These are phyloP conservation scores for Globisporangium mamillatum DNA, from an alignment of 352 stramenopile genomes.

Conservation along the genomic window DNA sequence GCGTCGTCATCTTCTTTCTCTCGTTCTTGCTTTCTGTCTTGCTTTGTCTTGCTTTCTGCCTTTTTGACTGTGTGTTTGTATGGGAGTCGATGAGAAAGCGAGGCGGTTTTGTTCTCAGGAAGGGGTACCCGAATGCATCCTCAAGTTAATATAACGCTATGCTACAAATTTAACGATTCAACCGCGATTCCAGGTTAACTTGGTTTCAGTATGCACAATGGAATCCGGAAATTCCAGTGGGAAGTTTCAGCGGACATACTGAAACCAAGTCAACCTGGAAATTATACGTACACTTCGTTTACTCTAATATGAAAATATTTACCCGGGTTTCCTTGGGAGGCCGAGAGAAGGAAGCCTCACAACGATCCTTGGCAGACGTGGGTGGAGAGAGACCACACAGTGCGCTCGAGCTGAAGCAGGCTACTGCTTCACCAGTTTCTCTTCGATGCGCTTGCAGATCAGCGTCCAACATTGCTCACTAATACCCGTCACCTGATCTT, in stretches of 20 bases:
- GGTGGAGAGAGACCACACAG: too few relatives aligned
- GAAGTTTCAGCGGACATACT: not conserved
- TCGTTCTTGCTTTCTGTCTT: not conserved
- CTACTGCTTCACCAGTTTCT: too few relatives aligned
- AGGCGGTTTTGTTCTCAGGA: not conserved
- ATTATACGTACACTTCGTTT: not conserved
- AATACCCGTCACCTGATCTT: too few relatives aligned
- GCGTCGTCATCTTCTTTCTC: slow-evolving; percentile 55
- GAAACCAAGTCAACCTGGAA: not conserved
- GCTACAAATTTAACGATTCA: too few relatives aligned
- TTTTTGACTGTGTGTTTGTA: not conserved
- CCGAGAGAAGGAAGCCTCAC: too few relatives aligned
- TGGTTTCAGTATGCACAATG: not conserved
- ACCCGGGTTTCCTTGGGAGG: too few relatives aligned
- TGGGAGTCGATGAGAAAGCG: not conserved
- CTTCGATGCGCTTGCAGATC: too few relatives aligned
- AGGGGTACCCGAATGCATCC: not conserved
- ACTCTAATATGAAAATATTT: not conserved
- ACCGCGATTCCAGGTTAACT: not conserved
- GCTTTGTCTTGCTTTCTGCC: not conserved
- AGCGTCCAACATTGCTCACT: too few relatives aligned
- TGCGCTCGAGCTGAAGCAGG: too few relatives aligned
- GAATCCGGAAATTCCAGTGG: not conserved
- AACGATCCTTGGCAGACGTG: too few relatives aligned
- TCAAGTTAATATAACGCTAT: not conserved